Evolutionary conservation across 1,284 basidiomycete species (phyloP).

Genomic region (Neonothopanus nambi): DNA sequence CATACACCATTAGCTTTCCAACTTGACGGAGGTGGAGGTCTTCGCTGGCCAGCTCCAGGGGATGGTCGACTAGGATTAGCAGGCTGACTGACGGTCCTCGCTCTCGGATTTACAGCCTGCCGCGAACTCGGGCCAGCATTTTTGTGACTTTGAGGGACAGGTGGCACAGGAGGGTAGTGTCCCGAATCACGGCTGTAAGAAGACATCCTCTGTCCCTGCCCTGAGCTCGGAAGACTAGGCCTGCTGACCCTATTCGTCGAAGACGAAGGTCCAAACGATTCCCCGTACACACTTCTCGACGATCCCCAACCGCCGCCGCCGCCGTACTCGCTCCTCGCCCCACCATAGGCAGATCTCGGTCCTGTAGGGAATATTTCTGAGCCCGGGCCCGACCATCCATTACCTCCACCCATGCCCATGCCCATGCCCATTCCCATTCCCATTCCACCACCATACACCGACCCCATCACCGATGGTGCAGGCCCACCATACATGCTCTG

Average conservation of each 20-base stretch:
- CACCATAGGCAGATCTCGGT: slow-evolving; percentile 48
- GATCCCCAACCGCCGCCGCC: slow-evolving; percentile 56
- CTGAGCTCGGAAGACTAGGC: slow-evolving; percentile 18
- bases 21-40: slow-evolving; percentile 57
- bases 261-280: slow-evolving; percentile 46
- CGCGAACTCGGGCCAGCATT: slow-evolving; percentile 20
- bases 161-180: slow-evolving; percentile 38
- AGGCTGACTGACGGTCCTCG: slow-evolving; percentile 59
- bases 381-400: slow-evolving; percentile 40
- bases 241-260: neutral
- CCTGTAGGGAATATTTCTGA: slow-evolving; percentile 50
- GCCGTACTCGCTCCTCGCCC: slow-evolving; percentile 53
- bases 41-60: slow-evolving; percentile 20
- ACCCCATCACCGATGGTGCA: slow-evolving; percentile 19
- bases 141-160: slow-evolving; percentile 26
- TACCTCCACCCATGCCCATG: slow-evolving; percentile 39
- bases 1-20: slow-evolving; percentile 42
- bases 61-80: slow-evolving; percentile 34
- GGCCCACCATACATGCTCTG: slow-evolving; percentile 40
- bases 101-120: slow-evolving; percentile 33
- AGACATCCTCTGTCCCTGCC: slow-evolving; percentile 16
- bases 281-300: slow-evolving; percentile 68
- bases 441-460: slow-evolving; percentile 20
- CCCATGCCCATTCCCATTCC: slow-evolving; percentile 23
- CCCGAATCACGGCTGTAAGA: slow-evolving; percentile 31